Base-by-base conservation (phyloP, 2,329 filamentous ascomycete species). In the Pseudogymnoascus sp. region DNA sequence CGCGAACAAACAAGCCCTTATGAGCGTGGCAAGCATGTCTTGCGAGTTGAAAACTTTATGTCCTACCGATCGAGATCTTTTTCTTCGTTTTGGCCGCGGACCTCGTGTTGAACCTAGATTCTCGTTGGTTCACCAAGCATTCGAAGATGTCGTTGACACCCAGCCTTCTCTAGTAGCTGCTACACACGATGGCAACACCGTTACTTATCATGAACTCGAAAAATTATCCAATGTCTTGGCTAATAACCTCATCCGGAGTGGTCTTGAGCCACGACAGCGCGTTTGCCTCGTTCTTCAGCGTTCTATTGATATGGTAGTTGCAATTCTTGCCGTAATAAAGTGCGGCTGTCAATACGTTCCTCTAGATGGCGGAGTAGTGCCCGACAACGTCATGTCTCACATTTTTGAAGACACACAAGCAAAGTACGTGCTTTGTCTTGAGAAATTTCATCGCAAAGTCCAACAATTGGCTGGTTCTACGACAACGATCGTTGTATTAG, bases 321-420 rank as follows among this genome's bases (percentile, higher is more conserved):
- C 79, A 19, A 84, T 85, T 58, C 74, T 83, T 62, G 82, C 81
- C 2, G 75, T 84, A 16, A 72, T 86, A 35, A 82, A 82, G 62
- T 79, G 79, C 58, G 82, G 83, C 19, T 83, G 79, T 12, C 82
- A 86, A 66, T 86, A 86, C 67, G 77, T 85, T 4, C 83, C 83
- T 2, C 75, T 86, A 2, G 84, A 86, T 64, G 82, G 82, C 36
- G 79, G 80, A 5, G 75, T 82, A 33, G 78, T 80, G 8, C 75
- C 80, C 0, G 78, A 80, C 59, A 73, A 75, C 16, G 78, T 78
- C 2, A 74, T 85, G 25, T 71, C 72, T 23, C 78, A 80, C 62
- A 81, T 84, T 25, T 73, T 84, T 55, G 69, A 73, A 25, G 76
- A 84, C 66, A 78, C 80, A 2, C 71, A 72, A 11, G 74, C 77